Percentiles rank a stretch among this genome's conserved stretches.
These are phyloP conservation scores for Candida gigantensis DNA, from an alignment of 1,139 yeast species.

Conservation along the genomic window DNA sequence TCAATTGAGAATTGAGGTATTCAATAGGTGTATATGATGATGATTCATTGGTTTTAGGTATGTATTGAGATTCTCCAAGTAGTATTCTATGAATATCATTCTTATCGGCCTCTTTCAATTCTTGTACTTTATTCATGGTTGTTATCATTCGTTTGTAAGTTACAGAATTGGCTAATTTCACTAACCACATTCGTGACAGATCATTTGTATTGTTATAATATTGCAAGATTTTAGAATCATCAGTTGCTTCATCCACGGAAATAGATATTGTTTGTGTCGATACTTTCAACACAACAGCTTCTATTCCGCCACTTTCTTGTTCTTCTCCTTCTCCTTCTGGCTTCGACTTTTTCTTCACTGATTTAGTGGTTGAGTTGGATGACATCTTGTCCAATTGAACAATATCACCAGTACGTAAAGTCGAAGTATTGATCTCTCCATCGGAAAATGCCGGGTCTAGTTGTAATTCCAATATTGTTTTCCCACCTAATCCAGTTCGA, in stretches of 20 bases:
- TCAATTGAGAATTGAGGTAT: constrained; percentile 56
- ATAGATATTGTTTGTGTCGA: constrained; percentile 49
- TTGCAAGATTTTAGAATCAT: constrained; percentile 45
- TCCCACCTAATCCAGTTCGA: constrained; percentile 81
- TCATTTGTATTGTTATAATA: constrained; percentile 48
- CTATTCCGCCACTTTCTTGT: constrained; percentile 33
- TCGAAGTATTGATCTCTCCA: constrained; percentile 53
- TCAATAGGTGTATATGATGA: constrained; percentile 14
- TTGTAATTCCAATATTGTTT: constrained; percentile 64
- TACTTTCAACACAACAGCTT: constrained; percentile 63
- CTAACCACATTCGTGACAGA: constrained; percentile 54
- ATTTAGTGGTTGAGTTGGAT: constrained; percentile 8
- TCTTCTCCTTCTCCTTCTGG: constrained; percentile 20
- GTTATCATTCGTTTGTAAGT: constrained; percentile 81
- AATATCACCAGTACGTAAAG: constrained; percentile 77
- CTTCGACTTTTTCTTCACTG: constrained; percentile 24
- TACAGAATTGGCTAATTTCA: constrained; percentile 65
- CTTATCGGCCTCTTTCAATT: constrained; percentile 35
- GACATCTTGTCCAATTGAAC: constrained; percentile 51
- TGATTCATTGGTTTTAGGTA: constrained; percentile 17
- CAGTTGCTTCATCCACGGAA: constrained; percentile 51
- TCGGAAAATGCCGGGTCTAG: constrained; percentile 55
- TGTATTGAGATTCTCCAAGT: constrained; percentile 42
- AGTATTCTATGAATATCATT: constrained; percentile 45
- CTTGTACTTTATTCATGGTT: constrained; percentile 68